A percentile compares a stretch with the other conserved stretches of the same genome.
Conservation (phyloP, 192 early-diverging fungal species). For the Podila verticillata region DNA sequence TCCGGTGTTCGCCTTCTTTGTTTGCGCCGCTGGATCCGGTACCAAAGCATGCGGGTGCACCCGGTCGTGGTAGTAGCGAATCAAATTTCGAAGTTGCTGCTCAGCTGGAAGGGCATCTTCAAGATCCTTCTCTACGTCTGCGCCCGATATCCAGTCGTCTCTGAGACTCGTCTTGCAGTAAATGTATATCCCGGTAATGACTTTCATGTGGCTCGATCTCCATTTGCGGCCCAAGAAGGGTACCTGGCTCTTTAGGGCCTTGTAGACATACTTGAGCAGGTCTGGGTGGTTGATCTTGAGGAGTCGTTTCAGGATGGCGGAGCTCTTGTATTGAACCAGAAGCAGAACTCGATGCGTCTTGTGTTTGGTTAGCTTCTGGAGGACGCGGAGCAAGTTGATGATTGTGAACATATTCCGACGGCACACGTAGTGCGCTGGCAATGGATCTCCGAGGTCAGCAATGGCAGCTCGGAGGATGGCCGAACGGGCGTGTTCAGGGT, state of each 20-base stretch:
- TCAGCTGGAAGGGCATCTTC: conserved; percentile 81
- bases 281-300: conserved; percentile 75
- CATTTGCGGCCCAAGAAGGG: conserved; percentile 84
- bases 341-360: conserved; percentile 81
- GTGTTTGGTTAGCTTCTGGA: conserved; percentile 84
- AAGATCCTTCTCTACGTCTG: conserved; percentile 72
- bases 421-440: conserved; percentile 49
- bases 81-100: conserved; percentile 68
- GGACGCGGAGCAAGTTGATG: conserved; percentile 77
- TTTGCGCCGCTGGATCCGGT: conserved; percentile 21
- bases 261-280: conserved; percentile 78
- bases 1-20: neutral
- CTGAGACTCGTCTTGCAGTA: conserved; percentile 66
- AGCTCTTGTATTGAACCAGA: conserved; percentile 86
- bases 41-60: conserved; percentile 51
- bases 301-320: conserved; percentile 79
- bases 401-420: conserved; percentile 73
- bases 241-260: conserved; percentile 83
- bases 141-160: conserved; percentile 77
- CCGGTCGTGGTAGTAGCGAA: conserved; percentile 69
- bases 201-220: conserved; percentile 86
- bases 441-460: conserved; percentile 33
- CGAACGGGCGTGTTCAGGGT: conserved; percentile 19
- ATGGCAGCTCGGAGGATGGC: conserved; percentile 17
- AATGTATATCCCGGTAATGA: conserved; percentile 80